phyloP scores from a whole-genome alignment of 306 rosid genomes.

The Sechiopsis laciniata region DNA sequence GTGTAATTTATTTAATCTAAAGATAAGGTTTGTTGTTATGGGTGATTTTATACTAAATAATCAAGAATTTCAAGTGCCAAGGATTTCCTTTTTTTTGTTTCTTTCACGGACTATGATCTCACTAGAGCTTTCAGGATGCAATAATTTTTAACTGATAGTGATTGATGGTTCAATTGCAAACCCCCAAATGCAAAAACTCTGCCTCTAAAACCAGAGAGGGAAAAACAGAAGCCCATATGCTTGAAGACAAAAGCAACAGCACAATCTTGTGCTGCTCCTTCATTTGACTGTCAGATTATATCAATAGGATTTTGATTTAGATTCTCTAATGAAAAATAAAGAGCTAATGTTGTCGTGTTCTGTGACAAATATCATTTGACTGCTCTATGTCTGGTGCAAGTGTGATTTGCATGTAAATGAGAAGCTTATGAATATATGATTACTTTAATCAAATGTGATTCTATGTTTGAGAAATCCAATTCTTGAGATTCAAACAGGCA shows the following conservation, averaged over 20 bases:
- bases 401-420: no score
- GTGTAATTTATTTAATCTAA: background rate
- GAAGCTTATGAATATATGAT: background rate
- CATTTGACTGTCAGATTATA: background rate
- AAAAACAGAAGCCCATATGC: background rate
- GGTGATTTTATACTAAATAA: background rate
- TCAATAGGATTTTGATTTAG: conserved; percentile 6
- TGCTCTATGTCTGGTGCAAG: background rate
- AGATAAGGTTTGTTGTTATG: background rate
- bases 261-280: background rate
- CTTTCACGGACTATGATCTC: background rate
- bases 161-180: conserved; percentile 11
- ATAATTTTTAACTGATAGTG: conserved; percentile 17
- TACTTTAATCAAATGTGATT: background rate
- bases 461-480: background rate
- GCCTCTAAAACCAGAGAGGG: background rate
- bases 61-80: background rate
- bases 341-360: conserved; percentile 4
- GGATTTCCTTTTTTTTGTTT: background rate
- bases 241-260: conserved; percentile 10
- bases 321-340: background rate
- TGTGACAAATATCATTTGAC: background rate
- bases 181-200: background rate
- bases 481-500: background rate
- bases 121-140: conserved; percentile 2